Base-by-base conservation (phyloP, 371 early-diverging fungal genomes). In the Mortierella sp. region DNA sequence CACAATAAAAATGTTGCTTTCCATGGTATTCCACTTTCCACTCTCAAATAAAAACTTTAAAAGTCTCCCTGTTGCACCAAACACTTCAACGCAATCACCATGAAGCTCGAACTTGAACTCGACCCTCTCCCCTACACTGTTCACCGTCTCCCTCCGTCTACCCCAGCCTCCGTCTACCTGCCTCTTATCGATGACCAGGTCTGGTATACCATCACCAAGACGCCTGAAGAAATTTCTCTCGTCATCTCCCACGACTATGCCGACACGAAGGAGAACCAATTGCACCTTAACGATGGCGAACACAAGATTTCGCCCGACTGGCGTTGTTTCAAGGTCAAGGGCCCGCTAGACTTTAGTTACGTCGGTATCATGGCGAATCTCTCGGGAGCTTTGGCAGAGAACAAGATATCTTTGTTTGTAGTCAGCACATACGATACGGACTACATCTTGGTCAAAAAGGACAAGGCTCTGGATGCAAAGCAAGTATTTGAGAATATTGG, bases 391-490 rank as follows among this genome's bases (percentile, higher is more conserved):
- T 72, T 95, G 21, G 91, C 89, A 38, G 84, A 90, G 4, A 80
- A 85, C 41, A 73, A 80, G 19, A 87, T 95, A 15, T 88, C 93
- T 3, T 87, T 94, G 2, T 94, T 94, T 86, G 93, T 88, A 1
- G 87, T 94, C 2, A 90, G 91, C 65, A 94, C 94, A 0, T 95
- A 84, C 65, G 93, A 95, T 72, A 95, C 95, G 0, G 95, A 95
- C 70, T 94, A 92, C 70, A 79, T 95, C 13, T 83, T 94, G 57
- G 91, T 95, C 50, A 93, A 92, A 68, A 67, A 88, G 52, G 90
- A 90, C 21, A 84, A 77, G n/a, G 77, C 84, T 0, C 72, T 86
- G n/a, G 73, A 79, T 3, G 91, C 92, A 1, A 80, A 79, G 55
- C 71, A 69, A 36, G 84, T 86, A 19, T 83, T 88, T 71, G 76